These are phyloP conservation scores for Bipolaris bicolor DNA, from an alignment of 2,329 filamentous ascomycete species.

Conservation along the genomic window DNA sequence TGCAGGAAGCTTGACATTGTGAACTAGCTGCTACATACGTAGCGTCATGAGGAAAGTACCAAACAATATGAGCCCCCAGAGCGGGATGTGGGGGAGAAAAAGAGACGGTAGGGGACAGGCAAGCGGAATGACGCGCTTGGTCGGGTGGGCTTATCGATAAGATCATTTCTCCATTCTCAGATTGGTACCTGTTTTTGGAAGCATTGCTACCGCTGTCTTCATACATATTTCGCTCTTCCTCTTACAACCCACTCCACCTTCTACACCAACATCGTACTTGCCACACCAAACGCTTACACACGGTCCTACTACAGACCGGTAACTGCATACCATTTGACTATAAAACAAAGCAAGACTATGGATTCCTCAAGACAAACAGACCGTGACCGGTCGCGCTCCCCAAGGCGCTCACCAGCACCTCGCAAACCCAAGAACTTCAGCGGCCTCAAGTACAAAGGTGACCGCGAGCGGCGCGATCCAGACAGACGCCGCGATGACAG, in stretches of 20 bases:
- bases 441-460: conserved; percentile 65
- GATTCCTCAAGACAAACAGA: conserved; percentile 12
- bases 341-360: conserved; percentile 9
- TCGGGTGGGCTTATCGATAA: conserved; percentile 11
- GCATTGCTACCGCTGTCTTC: not conserved
- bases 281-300: not conserved
- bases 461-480: conserved; percentile 13
- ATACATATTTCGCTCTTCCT: not conserved
- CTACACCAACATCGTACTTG: not conserved
- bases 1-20: conserved; percentile 31
- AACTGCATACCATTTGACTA: not conserved
- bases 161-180: not conserved
- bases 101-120: not conserved
- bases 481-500: conserved; percentile 15
- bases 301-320: not conserved
- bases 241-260: not conserved
- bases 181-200: conserved; percentile 6
- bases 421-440: conserved; percentile 51
- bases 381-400: conserved; percentile 37
- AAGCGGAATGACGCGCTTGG: conserved; percentile 19
- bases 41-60: conserved; percentile 7
- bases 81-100: conserved; percentile 11
- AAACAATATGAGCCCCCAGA: not conserved
- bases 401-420: conserved; percentile 23
- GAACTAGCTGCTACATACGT: conserved; percentile 8